A percentile compares a stretch with the other conserved stretches of the same genome.
Evolutionary conservation across 2,329 filamentous ascomycete genomes (phyloP).

Genomic region (Didymosphaeria variabile): DNA sequence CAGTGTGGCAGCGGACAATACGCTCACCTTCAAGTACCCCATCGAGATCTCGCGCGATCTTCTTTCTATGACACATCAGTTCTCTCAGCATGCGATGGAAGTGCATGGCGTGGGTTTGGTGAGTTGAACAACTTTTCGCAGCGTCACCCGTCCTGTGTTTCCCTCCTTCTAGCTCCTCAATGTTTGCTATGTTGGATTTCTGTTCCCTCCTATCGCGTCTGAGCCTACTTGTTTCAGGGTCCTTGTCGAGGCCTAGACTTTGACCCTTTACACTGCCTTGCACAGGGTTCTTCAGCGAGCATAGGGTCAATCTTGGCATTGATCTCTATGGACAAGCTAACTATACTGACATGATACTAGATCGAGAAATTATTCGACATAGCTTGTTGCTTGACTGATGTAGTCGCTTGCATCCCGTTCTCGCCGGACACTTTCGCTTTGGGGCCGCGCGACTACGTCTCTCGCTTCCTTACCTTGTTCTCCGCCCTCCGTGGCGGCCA

Average conservation of each 20-base stretch:
- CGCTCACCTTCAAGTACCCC: conserved; percentile 70
- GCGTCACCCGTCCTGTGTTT: conserved; percentile 16
- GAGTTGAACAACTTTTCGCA: conserved; percentile 47
- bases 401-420: conserved; percentile 70
- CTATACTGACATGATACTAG: conserved; percentile 52
- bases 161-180: conserved; percentile 8
- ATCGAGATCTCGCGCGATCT: conserved; percentile 69
- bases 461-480: conserved; percentile 71
- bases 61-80: conserved; percentile 71
- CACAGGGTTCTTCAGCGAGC: conserved; percentile 9
- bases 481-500: conserved; percentile 78
- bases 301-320: conserved; percentile 23
- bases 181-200: neutral
- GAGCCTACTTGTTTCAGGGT: neutral
- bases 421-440: conserved; percentile 63
- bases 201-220: no score
- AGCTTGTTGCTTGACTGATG: conserved; percentile 75
- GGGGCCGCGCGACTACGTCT: conserved; percentile 75
- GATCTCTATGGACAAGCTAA: conserved; percentile 16
- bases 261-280: conserved; percentile 6
- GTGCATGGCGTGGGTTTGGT: conserved; percentile 78
- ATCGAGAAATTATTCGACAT: conserved; percentile 85
- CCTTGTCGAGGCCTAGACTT: neutral
- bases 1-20: conserved; percentile 64
- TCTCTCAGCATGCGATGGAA: conserved; percentile 77